Evolutionary conservation across 108 stramenopile species (phyloP).

Genomic region (Tribonema minus): DNA sequence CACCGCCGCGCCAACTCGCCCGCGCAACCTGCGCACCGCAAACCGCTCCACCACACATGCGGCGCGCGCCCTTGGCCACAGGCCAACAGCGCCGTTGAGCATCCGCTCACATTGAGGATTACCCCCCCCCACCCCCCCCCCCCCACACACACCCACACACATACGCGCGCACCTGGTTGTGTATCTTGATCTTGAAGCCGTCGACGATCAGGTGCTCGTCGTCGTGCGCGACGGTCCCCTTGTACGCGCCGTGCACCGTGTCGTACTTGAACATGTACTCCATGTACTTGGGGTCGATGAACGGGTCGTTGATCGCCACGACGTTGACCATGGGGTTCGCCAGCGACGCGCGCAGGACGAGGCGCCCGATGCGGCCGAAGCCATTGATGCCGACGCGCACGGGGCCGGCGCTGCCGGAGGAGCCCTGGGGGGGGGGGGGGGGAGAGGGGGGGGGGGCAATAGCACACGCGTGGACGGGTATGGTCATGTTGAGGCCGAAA

Average conservation of each 20-base stretch:
- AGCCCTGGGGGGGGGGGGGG: not conserved
- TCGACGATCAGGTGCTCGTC: constrained; percentile 50
- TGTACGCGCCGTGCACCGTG: constrained; percentile 82
- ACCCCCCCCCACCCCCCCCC: no score
- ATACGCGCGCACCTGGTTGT: no score
- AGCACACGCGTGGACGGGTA: not conserved
- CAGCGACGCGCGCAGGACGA: constrained; percentile 87
- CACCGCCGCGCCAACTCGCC: no score
- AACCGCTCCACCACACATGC: no score
- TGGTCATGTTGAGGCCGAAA: no score
- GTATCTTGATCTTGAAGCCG: constrained; percentile 65
- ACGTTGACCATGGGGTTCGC: constrained; percentile 81
- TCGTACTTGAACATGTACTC: constrained; percentile 91
- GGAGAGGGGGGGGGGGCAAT: not conserved
- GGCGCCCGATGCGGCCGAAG: constrained; percentile 96
- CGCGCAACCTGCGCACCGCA: no score
- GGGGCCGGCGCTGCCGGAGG: constrained; percentile 38
- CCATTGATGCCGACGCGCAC: constrained; percentile 93
- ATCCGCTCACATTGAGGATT: no score
- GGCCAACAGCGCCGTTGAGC: no score
- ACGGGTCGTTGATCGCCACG: constrained; percentile 86
- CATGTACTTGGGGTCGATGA: constrained; percentile 60
- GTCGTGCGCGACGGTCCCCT: constrained; percentile 63
- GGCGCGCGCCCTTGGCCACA: no score
- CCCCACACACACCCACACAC: no score